Conservation (phyloP, 2,329 filamentous ascomycete genomes). For the Blastomyces parvus region DNA sequence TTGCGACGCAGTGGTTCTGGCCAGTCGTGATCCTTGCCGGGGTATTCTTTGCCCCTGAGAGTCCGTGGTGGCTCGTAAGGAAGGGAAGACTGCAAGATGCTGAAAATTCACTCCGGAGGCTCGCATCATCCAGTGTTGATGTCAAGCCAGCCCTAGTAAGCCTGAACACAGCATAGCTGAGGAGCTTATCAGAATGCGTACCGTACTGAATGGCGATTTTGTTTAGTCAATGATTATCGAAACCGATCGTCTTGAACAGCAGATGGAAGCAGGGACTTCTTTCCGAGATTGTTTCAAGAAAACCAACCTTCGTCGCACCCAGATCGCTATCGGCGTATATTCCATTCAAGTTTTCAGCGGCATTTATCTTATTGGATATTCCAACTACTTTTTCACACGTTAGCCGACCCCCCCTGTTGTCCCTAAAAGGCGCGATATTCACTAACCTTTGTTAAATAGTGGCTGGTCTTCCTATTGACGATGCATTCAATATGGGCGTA, state of each 20-base stretch:
- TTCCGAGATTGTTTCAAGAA: conserved; percentile 34
- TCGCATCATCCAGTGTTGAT: conserved; percentile 17
- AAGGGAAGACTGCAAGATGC: conserved; percentile 18
- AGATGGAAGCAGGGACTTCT: conserved; percentile 31
- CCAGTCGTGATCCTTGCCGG: conserved; percentile 18
- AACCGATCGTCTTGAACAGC: conserved; percentile 27
- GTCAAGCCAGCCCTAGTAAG: conserved; percentile 16
- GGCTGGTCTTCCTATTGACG: conserved; percentile 23
- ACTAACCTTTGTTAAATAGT: conserved; percentile 9
- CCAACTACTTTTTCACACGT: conserved; percentile 20
- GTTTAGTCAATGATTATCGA: conserved; percentile 18
- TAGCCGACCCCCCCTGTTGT: neutral
- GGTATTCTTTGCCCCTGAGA: conserved; percentile 21
- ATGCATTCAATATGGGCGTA: conserved; percentile 33
- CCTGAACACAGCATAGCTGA: neutral
- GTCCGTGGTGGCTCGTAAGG: conserved; percentile 22
- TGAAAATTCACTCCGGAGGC: conserved; percentile 18
- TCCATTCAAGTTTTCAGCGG: conserved; percentile 37
- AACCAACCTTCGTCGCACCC: conserved; percentile 35
- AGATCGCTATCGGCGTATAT: conserved; percentile 38
- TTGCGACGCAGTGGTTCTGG: conserved; percentile 35
- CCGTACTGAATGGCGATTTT: neutral
- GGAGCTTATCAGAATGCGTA: neutral
- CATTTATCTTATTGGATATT: conserved; percentile 35
- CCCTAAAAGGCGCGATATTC: neutral